Base-by-base conservation (phyloP, 768 basidiomycete genomes). In the Termitomyces sp. region DNA sequence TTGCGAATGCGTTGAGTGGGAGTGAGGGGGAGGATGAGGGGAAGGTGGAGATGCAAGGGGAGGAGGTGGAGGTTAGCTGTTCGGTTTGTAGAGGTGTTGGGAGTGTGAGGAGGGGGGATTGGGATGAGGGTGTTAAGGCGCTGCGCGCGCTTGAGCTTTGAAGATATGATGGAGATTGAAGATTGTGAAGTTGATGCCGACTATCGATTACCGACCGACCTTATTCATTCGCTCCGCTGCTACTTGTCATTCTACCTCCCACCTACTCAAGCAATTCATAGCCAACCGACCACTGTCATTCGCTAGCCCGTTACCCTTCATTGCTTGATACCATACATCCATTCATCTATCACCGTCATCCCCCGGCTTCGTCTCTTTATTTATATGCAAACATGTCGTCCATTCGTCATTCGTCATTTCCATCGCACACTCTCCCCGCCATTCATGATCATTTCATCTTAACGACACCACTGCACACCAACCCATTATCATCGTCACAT, bases 61-160 rank as follows among this genome's bases (percentile, higher is more conserved):
- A 68, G 14, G 69, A 72, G 42, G 83, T 90, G 0, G 83, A 88
- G 67, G 87, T 91, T n/a, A 81, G 82, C 18, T 92, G 91, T 69
- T 86, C 88, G 1, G 80, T 88, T 7, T 93, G 91, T 65, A 70
- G 89, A 48, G 79, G 79, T 39, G 75, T 76, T n/a, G 91, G 91
- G 16, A 76, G 71, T 56, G 78, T 91, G 20, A 74, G 76, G 36
- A 78, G 77, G 67, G 73, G 68, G 14, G 87, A 88, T 44, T 93
- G 90, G 90, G 74, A 76, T 30, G 73, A 74, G 58, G 79, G 79
- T 56, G 74, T 75, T 24, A 47, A 53, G 55, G 73, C 72, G 8
- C 58, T 69, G 73, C 72, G 8, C 58, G 69, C 37, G 60, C 46
- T 14, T 56, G 30, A n/a, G n/a, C n/a, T n/a, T n/a, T n/a, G n/a